Evolutionary conservation across 768 basidiomycete species (phyloP).

Genomic region (Brasilioporus rufonigricans): DNA sequence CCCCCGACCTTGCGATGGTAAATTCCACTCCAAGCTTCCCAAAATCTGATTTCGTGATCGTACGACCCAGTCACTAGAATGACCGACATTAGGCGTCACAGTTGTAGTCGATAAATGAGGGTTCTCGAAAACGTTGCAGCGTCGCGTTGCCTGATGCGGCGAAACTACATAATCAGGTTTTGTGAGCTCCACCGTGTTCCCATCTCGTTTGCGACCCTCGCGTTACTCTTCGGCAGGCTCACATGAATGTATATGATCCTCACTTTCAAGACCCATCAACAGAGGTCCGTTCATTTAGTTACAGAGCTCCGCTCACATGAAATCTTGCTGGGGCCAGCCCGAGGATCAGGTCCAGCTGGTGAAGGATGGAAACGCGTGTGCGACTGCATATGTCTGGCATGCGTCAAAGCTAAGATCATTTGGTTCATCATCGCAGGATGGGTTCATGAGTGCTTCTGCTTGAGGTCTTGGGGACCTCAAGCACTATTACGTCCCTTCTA

Average conservation of each 20-base stretch:
- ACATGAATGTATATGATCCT: constrained; percentile 25
- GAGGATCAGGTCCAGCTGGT: constrained; percentile 32
- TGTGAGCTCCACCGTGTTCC: constrained; percentile 23
- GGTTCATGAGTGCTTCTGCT: constrained; percentile 10
- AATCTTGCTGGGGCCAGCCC: constrained; percentile 30
- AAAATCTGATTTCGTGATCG: constrained; percentile 98
- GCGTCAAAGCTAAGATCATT: constrained; percentile 15
- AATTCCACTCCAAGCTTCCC: constrained; percentile 99
- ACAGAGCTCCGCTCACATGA: constrained; percentile 31
- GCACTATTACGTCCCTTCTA: constrained; percentile 30
- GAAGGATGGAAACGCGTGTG: constrained; percentile 22
- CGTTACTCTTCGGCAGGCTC: constrained; percentile 20
- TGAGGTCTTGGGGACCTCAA: constrained; percentile 22
- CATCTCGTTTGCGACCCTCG: constrained; percentile 26
- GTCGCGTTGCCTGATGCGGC: constrained; percentile 1
- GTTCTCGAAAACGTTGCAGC: constrained; percentile 16
- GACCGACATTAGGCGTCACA: constrained; percentile 77
- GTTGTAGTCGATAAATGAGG: constrained; percentile 14
- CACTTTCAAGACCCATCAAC: constrained; percentile 29
- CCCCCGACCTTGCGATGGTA: constrained; percentile 89
- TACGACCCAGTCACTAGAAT: constrained; percentile 97
- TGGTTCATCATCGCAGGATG: constrained; percentile 24
- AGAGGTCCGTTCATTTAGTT: constrained; percentile 31
- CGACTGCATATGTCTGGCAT: constrained; percentile 23
- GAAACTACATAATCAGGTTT: constrained; percentile 5